Evolutionary conservation across 148 eudicot genomes (phyloP), one percentile per base, ranked within the genome.

Genomic region (Euryodendron excelsum): DNA sequence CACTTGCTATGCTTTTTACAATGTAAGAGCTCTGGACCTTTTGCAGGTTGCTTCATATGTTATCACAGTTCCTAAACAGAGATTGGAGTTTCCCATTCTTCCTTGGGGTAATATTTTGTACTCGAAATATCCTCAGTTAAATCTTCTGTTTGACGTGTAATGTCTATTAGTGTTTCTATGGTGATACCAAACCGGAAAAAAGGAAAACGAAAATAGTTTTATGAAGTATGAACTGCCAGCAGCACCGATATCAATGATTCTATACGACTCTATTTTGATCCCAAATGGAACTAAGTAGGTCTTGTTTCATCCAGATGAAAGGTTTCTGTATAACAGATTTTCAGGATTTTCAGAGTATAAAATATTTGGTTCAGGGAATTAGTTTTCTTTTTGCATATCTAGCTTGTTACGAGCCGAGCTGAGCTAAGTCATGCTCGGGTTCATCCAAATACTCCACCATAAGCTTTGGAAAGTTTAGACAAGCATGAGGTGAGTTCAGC

Each of bases 31-130:
- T 76, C 69, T 67, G 71, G 21, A 52, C 14, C 52, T 76, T 52
- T 33, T 69, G 68, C 82, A 84, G 90, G 91, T 77, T 21, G 88
- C 84, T 76, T 79, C 92, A 14, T 95, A 88, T 73, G 83, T 85
- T 44, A 88, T 91, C 37, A 80, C 91, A 14, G 96, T 90, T 75
- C 94, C 97, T 3, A 85, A 76, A 75, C 91, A 90, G 82, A 78
- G 39, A 74, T 83, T 81, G 80, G 97, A 95, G 84, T 95, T 95
- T 84, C 94, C 98, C 47, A 73, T 93, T 56, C 74, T 93, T 81
- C 79, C 90, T 36, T 95, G 98, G 98, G 86, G 87, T 87, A 87
- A 78, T 81, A 34, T 36, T 72, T 58, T 62, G 3, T 15, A 39
- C 73, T 64, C 31, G 20, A 39, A 37, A 45, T 18, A 3, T 14